A percentile compares a stretch with the other conserved stretches of the same genome.
Conservation (phyloP, 2,329 filamentous ascomycete genomes). For the Talaromyces sp. region DNA sequence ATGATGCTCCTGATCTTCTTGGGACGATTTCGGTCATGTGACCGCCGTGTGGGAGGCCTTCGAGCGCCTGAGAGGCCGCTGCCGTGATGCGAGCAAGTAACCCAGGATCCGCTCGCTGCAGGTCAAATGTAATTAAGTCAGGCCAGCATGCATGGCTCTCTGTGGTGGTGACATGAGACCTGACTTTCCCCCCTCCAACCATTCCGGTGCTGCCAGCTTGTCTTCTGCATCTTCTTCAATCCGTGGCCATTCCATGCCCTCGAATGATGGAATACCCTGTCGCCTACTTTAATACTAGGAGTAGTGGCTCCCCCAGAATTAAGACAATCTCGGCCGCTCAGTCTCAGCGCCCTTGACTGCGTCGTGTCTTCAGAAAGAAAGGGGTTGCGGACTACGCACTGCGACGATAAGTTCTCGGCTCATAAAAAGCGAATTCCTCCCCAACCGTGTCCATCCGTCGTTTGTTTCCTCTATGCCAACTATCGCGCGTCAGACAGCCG, state of each 20-base stretch:
- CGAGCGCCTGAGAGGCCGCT: conserved; percentile 8
- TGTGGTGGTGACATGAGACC: conserved; percentile 14
- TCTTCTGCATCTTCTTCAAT: conserved; percentile 13
- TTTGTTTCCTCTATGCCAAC: conserved; percentile 12
- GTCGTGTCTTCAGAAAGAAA: not conserved
- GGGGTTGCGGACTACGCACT: not conserved
- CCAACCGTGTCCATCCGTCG: not conserved
- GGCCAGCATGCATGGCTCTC: conserved; percentile 10
- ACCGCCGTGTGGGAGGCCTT: conserved; percentile 21
- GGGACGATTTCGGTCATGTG: conserved; percentile 33
- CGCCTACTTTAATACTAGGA: conserved; percentile 3
- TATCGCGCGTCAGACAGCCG: conserved; percentile 24
- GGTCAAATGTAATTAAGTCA: conserved; percentile 8
- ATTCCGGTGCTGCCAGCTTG: conserved; percentile 12
- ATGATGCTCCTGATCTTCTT: conserved; percentile 11
- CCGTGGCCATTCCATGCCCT: not conserved
- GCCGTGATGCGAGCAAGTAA: conserved; percentile 2
- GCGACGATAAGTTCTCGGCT: not conserved
- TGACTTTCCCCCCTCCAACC: conserved; percentile 7
- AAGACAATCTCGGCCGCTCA: conserved; percentile 4
- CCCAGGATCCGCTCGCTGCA: conserved; percentile 12
- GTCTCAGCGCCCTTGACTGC: not conserved
- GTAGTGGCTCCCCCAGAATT: conserved; percentile 3
- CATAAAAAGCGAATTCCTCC: not conserved
- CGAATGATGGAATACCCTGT: conserved; percentile 12